Conservation (phyloP, 176 grass and related monocot species). For the Microstegium vimineum region DNA sequence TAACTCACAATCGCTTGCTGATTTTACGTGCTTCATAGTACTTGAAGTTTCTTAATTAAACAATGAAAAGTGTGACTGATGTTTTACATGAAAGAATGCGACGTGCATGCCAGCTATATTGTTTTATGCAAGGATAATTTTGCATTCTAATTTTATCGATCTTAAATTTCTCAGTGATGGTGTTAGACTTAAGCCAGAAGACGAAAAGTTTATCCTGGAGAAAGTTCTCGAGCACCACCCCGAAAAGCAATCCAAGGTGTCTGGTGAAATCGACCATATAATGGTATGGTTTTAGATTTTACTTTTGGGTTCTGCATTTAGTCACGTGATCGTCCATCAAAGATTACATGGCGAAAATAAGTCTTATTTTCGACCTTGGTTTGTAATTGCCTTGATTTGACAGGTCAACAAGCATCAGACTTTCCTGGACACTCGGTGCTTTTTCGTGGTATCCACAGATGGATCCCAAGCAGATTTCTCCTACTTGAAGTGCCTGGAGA, state of each 20-base stretch:
- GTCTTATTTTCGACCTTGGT: neutral
- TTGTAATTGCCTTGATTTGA: conserved; percentile 13
- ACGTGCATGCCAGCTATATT: too few relatives aligned
- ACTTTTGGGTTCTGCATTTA: neutral
- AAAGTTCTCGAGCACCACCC: conserved; percentile 83
- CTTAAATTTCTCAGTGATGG: conserved; percentile 58
- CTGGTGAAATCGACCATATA: conserved; percentile 63
- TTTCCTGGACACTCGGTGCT: conserved; percentile 52
- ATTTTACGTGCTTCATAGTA: conserved; percentile 10
- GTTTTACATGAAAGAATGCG: too few relatives aligned
- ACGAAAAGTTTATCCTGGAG: conserved; percentile 71
- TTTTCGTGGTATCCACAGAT: conserved; percentile 66
- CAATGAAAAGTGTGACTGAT: neutral
- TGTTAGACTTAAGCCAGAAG: conserved; percentile 48
- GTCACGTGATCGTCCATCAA: neutral
- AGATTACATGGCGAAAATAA: neutral
- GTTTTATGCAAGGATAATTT: neutral
- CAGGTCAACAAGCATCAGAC: conserved; percentile 66
- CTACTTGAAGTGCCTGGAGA: conserved; percentile 77
- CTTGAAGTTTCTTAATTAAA: neutral
- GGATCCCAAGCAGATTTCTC: conserved; percentile 68
- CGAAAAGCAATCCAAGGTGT: conserved; percentile 63
- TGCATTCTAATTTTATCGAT: conserved; percentile 11
- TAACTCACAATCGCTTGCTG: conserved; percentile 10
- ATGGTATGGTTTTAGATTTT: conserved; percentile 45